Percentiles rank a stretch among this genome's conserved stretches.
phyloP scores from a whole-genome alignment of 352 stramenopile species.

The Phytophthora crassamura region DNA sequence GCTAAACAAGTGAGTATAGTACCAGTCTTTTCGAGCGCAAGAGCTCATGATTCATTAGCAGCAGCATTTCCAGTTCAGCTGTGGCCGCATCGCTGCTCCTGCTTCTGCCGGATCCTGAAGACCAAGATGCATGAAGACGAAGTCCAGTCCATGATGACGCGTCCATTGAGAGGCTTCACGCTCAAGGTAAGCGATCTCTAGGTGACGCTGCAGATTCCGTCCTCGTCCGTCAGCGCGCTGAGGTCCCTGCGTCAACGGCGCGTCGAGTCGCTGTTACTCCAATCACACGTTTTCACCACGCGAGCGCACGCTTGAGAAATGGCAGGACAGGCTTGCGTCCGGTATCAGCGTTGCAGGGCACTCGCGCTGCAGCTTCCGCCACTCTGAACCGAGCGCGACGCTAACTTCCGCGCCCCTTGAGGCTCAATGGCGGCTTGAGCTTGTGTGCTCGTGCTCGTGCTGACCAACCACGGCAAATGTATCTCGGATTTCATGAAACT shows the following conservation, averaged over 20 bases:
- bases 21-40: too few relatives aligned
- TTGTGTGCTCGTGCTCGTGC: neutral
- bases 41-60: too few relatives aligned
- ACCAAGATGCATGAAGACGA: conserved; percentile 15
- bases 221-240: neutral
- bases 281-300: conserved; percentile 9
- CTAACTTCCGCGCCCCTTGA: conserved; percentile 21
- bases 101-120: neutral
- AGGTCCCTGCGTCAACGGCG: conserved; percentile 14
- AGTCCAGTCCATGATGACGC: conserved; percentile 7
- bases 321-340: conserved; percentile 16
- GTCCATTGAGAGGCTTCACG: neutral
- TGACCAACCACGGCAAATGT: neutral
- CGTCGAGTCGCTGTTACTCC: conserved; percentile 14
- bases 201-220: neutral
- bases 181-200: neutral
- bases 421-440: too few relatives aligned
- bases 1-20: too few relatives aligned
- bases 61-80: too few relatives aligned
- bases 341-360: conserved; percentile 7
- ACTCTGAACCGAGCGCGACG: conserved; percentile 16
- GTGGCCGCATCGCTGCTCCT: too few relatives aligned
- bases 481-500: conserved; percentile 23
- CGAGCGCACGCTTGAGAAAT: conserved; percentile 21
- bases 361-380: conserved; percentile 15